These are phyloP conservation scores for Colletotrichum sp. DNA, from an alignment of 2,329 filamentous ascomycete species.

Conservation along the genomic window DNA sequence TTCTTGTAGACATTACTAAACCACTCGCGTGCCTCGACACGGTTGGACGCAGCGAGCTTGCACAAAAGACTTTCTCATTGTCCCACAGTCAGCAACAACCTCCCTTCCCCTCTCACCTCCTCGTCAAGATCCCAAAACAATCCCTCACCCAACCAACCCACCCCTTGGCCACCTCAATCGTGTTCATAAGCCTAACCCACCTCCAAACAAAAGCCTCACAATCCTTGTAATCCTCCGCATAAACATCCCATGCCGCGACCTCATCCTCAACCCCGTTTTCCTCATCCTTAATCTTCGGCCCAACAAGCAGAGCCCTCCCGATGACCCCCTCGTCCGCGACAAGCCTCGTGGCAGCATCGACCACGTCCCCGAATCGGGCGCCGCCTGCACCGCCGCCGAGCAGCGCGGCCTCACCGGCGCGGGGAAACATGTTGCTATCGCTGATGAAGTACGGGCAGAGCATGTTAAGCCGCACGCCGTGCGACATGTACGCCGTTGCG, in stretches of 20 bases:
- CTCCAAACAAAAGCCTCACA: slow-evolving; percentile 61
- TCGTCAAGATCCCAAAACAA: background rate
- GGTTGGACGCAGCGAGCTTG: background rate
- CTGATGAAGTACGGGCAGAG: slow-evolving; percentile 71
- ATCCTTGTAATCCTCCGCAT: slow-evolving; percentile 62
- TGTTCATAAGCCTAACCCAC: slow-evolving; percentile 59
- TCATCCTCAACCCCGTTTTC: slow-evolving; percentile 16
- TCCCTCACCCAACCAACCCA: slow-evolving; percentile 55
- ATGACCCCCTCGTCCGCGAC: slow-evolving; percentile 62
- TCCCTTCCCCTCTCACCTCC: background rate
- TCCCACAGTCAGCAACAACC: background rate
- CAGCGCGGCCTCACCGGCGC: slow-evolving; percentile 48
- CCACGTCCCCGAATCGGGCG: slow-evolving; percentile 61
- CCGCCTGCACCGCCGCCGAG: slow-evolving; percentile 55
- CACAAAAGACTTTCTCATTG: background rate
- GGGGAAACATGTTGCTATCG: slow-evolving; percentile 60
- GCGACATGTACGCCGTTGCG: slow-evolving; percentile 43
- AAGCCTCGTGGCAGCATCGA: slow-evolving; percentile 67
- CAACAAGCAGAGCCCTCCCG: slow-evolving; percentile 63
- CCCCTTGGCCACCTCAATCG: slow-evolving; percentile 51
- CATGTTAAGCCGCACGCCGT: slow-evolving; percentile 67
- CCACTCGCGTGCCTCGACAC: background rate
- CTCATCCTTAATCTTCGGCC: slow-evolving; percentile 42
- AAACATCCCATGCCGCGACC: slow-evolving; percentile 64
- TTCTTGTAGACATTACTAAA: background rate